phyloP scores from a whole-genome alignment of 257 asterid genomes.

The Scutellaria barbata region DNA sequence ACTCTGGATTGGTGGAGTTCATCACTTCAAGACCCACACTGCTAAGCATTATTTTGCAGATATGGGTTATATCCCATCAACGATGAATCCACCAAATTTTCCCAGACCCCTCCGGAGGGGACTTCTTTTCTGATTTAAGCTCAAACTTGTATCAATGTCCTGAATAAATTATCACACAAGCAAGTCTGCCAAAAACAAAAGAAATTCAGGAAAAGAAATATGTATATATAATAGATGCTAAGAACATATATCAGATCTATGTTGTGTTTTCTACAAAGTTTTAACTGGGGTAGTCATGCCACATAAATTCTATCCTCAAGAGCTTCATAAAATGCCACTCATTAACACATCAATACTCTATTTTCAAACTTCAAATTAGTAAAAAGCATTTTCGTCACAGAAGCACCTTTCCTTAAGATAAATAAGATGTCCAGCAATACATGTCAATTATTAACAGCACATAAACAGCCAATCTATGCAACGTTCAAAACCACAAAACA shows the following conservation, averaged over 20 bases:
- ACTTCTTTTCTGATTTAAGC: conserved; percentile 33
- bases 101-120: conserved; percentile 33
- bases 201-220: conserved; percentile 14
- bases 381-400: neutral
- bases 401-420: neutral
- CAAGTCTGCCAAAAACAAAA: conserved; percentile 45
- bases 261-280: neutral
- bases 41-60: conserved; percentile 52
- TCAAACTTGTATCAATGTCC: conserved; percentile 32
- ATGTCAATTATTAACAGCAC: neutral
- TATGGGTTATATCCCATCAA: conserved; percentile 54
- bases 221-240: neutral
- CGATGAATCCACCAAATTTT: conserved; percentile 46
- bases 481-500: neutral
- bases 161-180: conserved; percentile 41
- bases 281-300: neutral
- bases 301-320: neutral
- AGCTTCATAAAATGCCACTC: neutral
- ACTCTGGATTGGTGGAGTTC: conserved; percentile 49
- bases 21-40: conserved; percentile 57
- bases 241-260: neutral
- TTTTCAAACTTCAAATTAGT: neutral
- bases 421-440: neutral
- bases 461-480: neutral
- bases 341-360: no score